phyloP scores from a whole-genome alignment of 257 asterid genomes.

The Ajuga chamaepitys region DNA sequence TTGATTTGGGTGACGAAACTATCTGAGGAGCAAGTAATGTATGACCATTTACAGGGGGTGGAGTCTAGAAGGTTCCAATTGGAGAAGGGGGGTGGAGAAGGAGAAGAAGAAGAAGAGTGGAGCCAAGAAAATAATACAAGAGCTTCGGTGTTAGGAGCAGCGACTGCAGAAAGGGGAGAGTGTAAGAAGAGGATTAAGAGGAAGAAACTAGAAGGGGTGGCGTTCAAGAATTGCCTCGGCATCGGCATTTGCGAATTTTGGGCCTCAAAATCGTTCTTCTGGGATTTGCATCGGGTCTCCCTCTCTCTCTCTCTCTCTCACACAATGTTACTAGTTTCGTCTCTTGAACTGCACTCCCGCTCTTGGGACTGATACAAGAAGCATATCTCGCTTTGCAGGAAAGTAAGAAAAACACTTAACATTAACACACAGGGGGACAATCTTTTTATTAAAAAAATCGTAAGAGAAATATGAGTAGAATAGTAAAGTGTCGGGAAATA shows the following conservation, averaged over 20 bases:
- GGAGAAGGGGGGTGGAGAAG: constrained; percentile 38
- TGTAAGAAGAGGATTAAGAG: constrained; percentile 15
- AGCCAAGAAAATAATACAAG: constrained; percentile 53
- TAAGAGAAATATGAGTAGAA: no score
- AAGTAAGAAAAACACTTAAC: no score
- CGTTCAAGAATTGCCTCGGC: constrained; percentile 68
- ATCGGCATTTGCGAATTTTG: constrained; percentile 49
- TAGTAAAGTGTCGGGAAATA: no score
- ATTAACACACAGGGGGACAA: no score
- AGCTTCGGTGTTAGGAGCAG: constrained; percentile 36
- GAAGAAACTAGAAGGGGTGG: constrained; percentile 29
- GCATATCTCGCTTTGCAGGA: no score
- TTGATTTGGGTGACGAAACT: constrained; percentile 36
- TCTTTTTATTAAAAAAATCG: no score
- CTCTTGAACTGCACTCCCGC: not conserved
- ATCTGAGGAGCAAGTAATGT: constrained; percentile 41
- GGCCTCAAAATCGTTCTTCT: constrained; percentile 48
- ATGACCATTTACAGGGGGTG: constrained; percentile 67
- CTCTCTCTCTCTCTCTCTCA: constrained; percentile 6
- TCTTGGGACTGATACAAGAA: not conserved
- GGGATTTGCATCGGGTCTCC: constrained; percentile 49
- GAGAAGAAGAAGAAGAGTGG: constrained; percentile 28
- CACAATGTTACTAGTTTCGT: no score
- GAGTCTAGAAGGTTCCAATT: constrained; percentile 45
- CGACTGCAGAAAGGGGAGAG: constrained; percentile 10